Evolutionary conservation across 768 basidiomycete species (phyloP).

Genomic region (Leccinum ochraceum): DNA sequence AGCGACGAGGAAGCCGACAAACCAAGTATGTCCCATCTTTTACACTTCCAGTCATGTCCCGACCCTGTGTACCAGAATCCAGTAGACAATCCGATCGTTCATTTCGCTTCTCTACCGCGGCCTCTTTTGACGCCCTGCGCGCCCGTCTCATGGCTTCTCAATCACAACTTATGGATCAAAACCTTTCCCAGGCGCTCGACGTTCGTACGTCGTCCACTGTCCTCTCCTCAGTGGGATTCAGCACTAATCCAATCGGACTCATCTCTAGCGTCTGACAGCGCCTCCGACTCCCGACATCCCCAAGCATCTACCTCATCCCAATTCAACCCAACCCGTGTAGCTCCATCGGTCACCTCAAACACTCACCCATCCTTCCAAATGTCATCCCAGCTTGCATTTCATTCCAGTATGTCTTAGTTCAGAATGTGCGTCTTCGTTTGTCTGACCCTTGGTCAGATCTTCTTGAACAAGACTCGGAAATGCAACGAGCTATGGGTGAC

Average conservation of each 20-base stretch:
- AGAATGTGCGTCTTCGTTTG: not conserved
- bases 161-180: conserved; percentile 40
- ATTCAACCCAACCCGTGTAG: conserved; percentile 39
- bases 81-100: conserved; percentile 36
- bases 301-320: conserved; percentile 37
- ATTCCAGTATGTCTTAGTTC: conserved; percentile 50
- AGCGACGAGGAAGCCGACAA: conserved; percentile 71
- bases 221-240: conserved; percentile 1
- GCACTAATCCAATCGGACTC: conserved; percentile 14
- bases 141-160: conserved; percentile 44
- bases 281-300: conserved; percentile 18
- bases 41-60: conserved; percentile 9
- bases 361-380: conserved; percentile 56
- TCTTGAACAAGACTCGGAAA: conserved; percentile 69
- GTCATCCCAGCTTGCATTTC: conserved; percentile 48
- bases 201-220: conserved; percentile 36
- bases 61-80: conserved; percentile 21
- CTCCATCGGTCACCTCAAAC: conserved; percentile 52
- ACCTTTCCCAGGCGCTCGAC: conserved; percentile 32
- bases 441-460: conserved; percentile 46
- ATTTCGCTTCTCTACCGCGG: conserved; percentile 45
- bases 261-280: conserved; percentile 17
- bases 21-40: conserved; percentile 43
- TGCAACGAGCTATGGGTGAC: conserved; percentile 63
- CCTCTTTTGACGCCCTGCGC: conserved; percentile 48